Percentiles rank a stretch among this genome's conserved stretches.
phyloP scores from a whole-genome alignment of 139 green algal species.

The Tetradesmus lagerheimii region DNA sequence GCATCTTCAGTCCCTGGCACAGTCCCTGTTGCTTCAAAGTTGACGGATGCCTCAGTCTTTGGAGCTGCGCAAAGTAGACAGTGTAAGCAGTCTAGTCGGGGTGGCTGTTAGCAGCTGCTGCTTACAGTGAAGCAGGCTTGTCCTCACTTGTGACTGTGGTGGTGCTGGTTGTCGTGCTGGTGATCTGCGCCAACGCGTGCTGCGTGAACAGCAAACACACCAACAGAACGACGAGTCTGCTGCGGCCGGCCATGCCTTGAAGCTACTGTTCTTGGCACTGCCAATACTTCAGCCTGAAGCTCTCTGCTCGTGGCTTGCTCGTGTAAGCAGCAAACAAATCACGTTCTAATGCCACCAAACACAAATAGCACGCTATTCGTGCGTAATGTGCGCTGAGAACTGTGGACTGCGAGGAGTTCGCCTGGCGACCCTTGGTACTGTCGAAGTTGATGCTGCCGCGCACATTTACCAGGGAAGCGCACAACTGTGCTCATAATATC shows the following conservation, averaged over 20 bases:
- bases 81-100: neutral
- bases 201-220: neutral
- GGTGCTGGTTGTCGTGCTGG: neutral
- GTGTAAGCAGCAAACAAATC: no score
- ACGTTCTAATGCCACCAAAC: no score
- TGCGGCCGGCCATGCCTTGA: neutral
- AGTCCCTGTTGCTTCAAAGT: neutral
- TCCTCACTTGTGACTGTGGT: neutral
- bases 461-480: neutral
- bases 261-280: neutral
- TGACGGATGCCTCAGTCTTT: neutral
- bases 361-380: neutral
- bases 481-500: no score
- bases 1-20: neutral
- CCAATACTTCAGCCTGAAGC: conserved; percentile 5
- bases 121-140: neutral
- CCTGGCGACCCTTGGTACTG: neutral
- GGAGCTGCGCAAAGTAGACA: neutral
- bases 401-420: neutral
- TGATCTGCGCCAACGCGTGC: neutral
- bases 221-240: neutral
- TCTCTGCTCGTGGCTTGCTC: neutral
- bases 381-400: neutral
- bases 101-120: neutral
- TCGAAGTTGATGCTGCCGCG: neutral